Conservation (phyloP, 1,139 yeast species). For the Hanseniaspora gamundiae region DNA sequence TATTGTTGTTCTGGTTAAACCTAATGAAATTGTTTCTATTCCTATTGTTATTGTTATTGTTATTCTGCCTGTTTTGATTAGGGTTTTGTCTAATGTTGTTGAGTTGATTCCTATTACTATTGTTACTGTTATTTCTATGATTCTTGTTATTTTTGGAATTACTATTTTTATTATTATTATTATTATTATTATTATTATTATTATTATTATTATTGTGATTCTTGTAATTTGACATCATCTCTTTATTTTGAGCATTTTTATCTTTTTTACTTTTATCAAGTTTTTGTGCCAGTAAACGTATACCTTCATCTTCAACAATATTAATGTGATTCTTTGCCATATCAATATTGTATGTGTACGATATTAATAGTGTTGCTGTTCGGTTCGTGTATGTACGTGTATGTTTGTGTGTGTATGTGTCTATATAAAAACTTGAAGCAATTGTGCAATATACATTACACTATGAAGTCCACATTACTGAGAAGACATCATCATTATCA, state of each 20-base stretch:
- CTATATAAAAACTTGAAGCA: too few species aligned
- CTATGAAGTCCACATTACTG: too few species aligned
- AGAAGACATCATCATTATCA: too few species aligned
- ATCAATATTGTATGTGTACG: too few species aligned
- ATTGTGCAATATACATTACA: too few species aligned
- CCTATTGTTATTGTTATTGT: not conserved
- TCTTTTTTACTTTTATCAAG: not conserved
- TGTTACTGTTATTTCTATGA: not conserved
- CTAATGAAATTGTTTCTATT: not conserved
- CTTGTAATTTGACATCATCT: conserved; percentile 2
- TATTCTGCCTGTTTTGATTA: not conserved
- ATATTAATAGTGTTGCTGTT: too few species aligned
- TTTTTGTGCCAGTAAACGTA: not conserved
- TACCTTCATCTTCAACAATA: not conserved
- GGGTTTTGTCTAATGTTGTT: not conserved
- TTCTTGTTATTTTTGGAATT: not conserved
- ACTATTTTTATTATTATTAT: not conserved
- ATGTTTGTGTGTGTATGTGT: too few species aligned
- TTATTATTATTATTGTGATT: not conserved
- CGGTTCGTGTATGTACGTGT: too few species aligned
- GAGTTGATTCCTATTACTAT: not conserved
- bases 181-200: not conserved
- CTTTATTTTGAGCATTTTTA: not conserved
- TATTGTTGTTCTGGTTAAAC: not conserved
- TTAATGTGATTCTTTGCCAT: too few species aligned